A percentile compares a stretch with the other conserved stretches of the same genome.
These are phyloP conservation scores for Lactifluus rugatus DNA, from an alignment of 768 basidiomycete genomes.

Conservation along the genomic window DNA sequence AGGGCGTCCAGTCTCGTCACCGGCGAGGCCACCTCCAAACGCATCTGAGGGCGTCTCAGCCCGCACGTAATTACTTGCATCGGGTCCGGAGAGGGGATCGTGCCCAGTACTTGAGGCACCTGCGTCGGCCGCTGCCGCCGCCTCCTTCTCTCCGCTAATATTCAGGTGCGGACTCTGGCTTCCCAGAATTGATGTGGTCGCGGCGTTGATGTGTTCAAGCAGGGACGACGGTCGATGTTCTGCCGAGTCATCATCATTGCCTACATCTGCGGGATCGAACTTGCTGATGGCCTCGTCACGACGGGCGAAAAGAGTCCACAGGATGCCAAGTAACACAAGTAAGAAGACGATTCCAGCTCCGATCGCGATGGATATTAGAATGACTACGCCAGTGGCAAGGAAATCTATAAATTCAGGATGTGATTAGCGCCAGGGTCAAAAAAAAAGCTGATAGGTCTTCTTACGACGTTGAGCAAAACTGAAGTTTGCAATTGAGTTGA, in stretches of 20 bases:
- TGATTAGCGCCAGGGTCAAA: constrained; percentile 13
- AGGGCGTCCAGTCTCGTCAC: constrained; percentile 53
- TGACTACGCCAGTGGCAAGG: constrained; percentile 87
- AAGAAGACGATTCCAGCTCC: constrained; percentile 90
- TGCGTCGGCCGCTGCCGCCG: constrained; percentile 32
- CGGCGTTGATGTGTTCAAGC: constrained; percentile 84
- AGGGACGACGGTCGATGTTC: constrained; percentile 80
- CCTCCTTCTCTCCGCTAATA: constrained; percentile 46
- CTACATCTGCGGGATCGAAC: constrained; percentile 52
- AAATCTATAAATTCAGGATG: constrained; percentile 42
- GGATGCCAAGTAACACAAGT: constrained; percentile 70
- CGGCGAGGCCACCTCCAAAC: constrained; percentile 45
- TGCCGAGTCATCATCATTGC: constrained; percentile 61
- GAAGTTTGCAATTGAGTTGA: constrained; percentile 73
- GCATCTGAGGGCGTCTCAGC: constrained; percentile 77
- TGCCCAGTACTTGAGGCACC: constrained; percentile 25
- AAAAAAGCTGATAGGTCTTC: constrained; percentile 31
- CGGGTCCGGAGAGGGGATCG: constrained; percentile 57
- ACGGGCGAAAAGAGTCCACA: constrained; percentile 83
- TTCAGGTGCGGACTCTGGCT: constrained; percentile 31
- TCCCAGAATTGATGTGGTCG: constrained; percentile 75
- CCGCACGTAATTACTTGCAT: constrained; percentile 67
- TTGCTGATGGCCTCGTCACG: constrained; percentile 64
- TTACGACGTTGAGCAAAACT: constrained; percentile 62
- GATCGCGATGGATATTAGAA: constrained; percentile 95